Evolutionary conservation across 2,329 filamentous ascomycete species (phyloP).

Genomic region (Emergomyces pasteurianus): DNA sequence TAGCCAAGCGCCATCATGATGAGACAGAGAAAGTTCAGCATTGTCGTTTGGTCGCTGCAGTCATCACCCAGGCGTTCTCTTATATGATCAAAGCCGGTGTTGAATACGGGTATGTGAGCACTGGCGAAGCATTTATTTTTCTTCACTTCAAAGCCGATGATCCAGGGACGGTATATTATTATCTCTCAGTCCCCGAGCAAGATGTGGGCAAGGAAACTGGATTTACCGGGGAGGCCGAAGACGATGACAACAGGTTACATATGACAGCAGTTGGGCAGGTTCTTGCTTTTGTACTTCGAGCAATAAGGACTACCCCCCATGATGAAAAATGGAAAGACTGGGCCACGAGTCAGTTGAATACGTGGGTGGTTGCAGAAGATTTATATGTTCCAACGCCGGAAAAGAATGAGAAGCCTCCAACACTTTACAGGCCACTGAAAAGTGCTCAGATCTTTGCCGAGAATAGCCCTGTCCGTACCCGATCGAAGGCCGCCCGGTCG

Average conservation of each 20-base stretch:
- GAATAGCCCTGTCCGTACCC: constrained; percentile 5
- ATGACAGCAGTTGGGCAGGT: constrained; percentile 23
- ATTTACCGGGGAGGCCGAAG: constrained; percentile 7
- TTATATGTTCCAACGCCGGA: constrained; percentile 3
- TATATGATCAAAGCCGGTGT: constrained; percentile 40
- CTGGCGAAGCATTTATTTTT: constrained; percentile 35
- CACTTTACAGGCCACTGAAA: constrained; percentile 1
- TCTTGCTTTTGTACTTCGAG: constrained; percentile 20
- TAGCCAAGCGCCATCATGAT: constrained; percentile 23
- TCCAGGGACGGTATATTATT: constrained; percentile 21
- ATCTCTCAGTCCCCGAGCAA: constrained; percentile 19
- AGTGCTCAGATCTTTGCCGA: constrained; percentile 1
- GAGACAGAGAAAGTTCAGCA: constrained; percentile 26
- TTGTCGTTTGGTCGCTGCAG: constrained; percentile 29
- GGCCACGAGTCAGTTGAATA: constrained; percentile 10
- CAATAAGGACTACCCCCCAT: constrained; percentile 12
- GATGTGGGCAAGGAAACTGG: constrained; percentile 18
- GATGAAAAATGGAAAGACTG: constrained; percentile 12
- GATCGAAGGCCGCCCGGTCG: constrained; percentile 3
- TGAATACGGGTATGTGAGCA: constrained; percentile 33
- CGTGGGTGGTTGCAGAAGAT: constrained; percentile 17
- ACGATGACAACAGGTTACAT: constrained; percentile 15
- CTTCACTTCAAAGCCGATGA: constrained; percentile 25
- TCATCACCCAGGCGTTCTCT: constrained; percentile 38
- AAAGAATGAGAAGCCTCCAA: constrained; percentile 5